Conservation (phyloP, 768 basidiomycete species). For the Boletus sp. region DNA sequence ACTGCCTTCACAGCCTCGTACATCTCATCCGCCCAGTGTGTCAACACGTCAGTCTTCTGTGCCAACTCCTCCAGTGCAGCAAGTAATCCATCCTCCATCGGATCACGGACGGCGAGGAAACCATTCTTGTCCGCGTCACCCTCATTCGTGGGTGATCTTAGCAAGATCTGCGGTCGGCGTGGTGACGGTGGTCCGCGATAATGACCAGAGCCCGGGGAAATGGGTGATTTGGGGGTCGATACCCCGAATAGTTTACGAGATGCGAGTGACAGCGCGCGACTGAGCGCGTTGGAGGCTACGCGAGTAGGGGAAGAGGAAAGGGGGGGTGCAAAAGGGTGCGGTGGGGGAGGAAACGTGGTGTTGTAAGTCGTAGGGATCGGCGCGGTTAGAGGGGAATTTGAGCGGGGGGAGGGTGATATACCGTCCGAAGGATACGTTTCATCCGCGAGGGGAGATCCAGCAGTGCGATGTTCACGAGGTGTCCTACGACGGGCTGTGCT, state of each 20-base stretch:
- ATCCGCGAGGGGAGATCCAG: conserved; percentile 49
- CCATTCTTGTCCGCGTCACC: conserved; percentile 32
- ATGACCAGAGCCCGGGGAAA: conserved; percentile 34
- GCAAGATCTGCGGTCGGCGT: conserved; percentile 51
- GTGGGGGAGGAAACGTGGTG: conserved; percentile 69
- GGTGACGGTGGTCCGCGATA: conserved; percentile 53
- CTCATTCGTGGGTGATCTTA: conserved; percentile 36
- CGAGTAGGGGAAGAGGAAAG: conserved; percentile 68
- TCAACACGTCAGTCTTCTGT: conserved; percentile 92
- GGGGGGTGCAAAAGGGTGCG: conserved; percentile 46
- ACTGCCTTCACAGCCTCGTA: conserved; percentile 83
- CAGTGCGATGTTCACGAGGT: conserved; percentile 51
- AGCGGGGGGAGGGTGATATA: conserved; percentile 23
- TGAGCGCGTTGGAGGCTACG: conserved; percentile 68
- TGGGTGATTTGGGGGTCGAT: conserved; percentile 36
- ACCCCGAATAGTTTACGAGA: conserved; percentile 79
- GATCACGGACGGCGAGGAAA: conserved; percentile 44
- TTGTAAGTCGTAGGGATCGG: conserved; percentile 26
- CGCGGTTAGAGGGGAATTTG: conserved; percentile 24
- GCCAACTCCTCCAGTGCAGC: conserved; percentile 81
- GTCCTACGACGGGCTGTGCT: conserved; percentile 55
- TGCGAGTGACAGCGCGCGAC: conserved; percentile 75
- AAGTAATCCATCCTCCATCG: conserved; percentile 82
- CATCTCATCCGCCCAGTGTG: conserved; percentile 94
- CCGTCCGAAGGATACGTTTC: conserved; percentile 39